A percentile compares a stretch with the other conserved stretches of the same genome.
These are phyloP conservation scores for Vigna radiata DNA, from an alignment of 306 rosid species.

Conservation along the genomic window DNA sequence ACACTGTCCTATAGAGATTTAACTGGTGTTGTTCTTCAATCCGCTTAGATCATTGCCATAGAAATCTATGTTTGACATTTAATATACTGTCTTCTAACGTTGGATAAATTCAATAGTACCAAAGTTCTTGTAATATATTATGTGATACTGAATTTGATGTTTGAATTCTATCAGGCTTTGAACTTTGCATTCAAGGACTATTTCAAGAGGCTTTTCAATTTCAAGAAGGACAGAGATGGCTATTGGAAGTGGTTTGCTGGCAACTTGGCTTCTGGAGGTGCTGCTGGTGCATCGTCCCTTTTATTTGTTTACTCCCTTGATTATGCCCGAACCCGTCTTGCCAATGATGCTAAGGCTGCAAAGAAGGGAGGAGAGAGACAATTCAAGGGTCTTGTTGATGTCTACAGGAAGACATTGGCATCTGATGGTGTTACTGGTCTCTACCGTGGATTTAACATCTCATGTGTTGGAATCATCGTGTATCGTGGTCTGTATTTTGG, in stretches of 20 bases:
- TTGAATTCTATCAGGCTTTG: conserved; percentile 64
- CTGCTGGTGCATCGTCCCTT: conserved; percentile 92
- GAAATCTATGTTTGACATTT: neutral
- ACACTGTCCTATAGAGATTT: neutral
- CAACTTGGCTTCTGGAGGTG: conserved; percentile 89
- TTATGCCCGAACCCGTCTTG: conserved; percentile 89
- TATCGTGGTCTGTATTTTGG: conserved; percentile 95
- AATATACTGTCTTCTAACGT: neutral
- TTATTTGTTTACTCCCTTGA: conserved; percentile 84
- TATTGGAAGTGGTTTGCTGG: conserved; percentile 95
- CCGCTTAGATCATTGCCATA: no score
- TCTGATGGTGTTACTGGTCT: conserved; percentile 87
- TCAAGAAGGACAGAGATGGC: conserved; percentile 89
- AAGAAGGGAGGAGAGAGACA: conserved; percentile 94
- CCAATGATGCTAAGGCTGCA: conserved; percentile 87
- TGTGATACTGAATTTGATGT: conserved; percentile 27
- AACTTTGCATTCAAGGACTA: conserved; percentile 95
- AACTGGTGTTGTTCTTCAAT: neutral
- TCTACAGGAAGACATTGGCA: conserved; percentile 78
- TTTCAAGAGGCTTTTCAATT: conserved; percentile 93
- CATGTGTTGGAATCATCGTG: conserved; percentile 87
- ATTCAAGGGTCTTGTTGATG: conserved; percentile 87
- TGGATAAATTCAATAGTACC: neutral
- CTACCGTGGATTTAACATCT: conserved; percentile 88
- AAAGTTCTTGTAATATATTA: neutral